phyloP scores from a whole-genome alignment of 768 basidiomycete genomes.

The Termitomyces sp. region DNA sequence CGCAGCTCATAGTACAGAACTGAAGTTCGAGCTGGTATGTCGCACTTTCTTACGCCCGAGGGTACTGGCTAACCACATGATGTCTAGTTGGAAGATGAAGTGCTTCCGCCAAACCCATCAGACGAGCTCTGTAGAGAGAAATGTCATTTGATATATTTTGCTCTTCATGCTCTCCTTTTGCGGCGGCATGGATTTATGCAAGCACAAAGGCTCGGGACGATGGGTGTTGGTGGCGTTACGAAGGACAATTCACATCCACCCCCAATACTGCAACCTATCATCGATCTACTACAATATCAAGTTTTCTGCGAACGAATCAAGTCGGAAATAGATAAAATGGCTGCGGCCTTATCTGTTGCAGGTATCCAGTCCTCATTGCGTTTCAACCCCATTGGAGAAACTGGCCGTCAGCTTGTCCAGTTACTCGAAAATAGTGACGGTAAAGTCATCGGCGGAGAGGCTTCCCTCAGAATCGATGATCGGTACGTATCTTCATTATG shows the following conservation, averaged over 20 bases:
- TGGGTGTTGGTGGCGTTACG: conserved; percentile 22
- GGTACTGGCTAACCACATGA: neutral
- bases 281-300: conserved; percentile 79
- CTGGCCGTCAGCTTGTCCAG: conserved; percentile 56
- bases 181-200: conserved; percentile 56
- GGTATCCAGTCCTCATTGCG: conserved; percentile 58
- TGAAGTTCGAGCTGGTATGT: conserved; percentile 72
- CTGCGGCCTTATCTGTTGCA: conserved; percentile 44
- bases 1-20: conserved; percentile 66
- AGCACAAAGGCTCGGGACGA: conserved; percentile 32
- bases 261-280: conserved; percentile 67
- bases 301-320: conserved; percentile 68
- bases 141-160: conserved; percentile 69
- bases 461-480: conserved; percentile 66
- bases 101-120: conserved; percentile 16
- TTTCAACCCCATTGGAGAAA: conserved; percentile 67
- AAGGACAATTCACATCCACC: conserved; percentile 29
- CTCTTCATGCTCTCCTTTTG: conserved; percentile 63
- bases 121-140: conserved; percentile 28
- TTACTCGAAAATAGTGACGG: conserved; percentile 40
- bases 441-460: conserved; percentile 65
- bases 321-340: conserved; percentile 53
- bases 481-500: conserved; percentile 38
- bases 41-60: neutral
- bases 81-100: conserved; percentile 33